Percentiles rank a stretch among this genome's conserved stretches.
Evolutionary conservation across 2,329 filamentous ascomycete genomes (phyloP).

Genomic region (Penicillium sclerotigenum): DNA sequence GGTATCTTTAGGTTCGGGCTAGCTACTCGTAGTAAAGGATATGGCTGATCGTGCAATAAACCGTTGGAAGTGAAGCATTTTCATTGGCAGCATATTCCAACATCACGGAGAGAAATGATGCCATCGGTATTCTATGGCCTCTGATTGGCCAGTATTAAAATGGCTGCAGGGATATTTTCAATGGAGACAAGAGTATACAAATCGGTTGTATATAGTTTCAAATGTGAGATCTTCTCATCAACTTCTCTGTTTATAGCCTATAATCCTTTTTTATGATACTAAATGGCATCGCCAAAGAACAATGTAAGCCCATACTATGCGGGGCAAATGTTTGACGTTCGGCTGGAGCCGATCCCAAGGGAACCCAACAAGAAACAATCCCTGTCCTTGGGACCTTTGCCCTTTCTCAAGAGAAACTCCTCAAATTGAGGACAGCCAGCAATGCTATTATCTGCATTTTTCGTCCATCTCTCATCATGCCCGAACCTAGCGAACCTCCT

Average conservation of each 20-base stretch:
- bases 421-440: neutral
- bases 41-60: neutral
- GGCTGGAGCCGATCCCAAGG: conserved; percentile 16
- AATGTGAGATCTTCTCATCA: neutral
- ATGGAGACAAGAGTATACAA: neutral
- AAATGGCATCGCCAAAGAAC: neutral
- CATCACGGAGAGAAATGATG: conserved; percentile 16
- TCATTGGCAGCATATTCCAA: conserved; percentile 15
- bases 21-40: neutral
- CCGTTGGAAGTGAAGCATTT: neutral
- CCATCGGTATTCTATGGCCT: conserved; percentile 10
- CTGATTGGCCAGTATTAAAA: conserved; percentile 7
- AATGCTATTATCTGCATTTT: neutral
- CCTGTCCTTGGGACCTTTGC: neutral
- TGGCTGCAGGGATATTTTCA: neutral
- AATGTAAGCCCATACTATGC: neutral
- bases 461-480: conserved; percentile 6
- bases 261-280: too few species aligned
- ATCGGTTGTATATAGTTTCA: neutral
- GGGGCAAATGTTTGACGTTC: conserved; percentile 6
- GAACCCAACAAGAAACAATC: conserved; percentile 1
- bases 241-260: neutral
- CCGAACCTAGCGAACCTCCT: neutral
- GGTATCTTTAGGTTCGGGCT: neutral
- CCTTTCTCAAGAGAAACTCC: neutral